A percentile compares a stretch with the other conserved stretches of the same genome.
phyloP scores from a whole-genome alignment of 2,329 filamentous ascomycete species.

The Trichoderma hamatum region DNA sequence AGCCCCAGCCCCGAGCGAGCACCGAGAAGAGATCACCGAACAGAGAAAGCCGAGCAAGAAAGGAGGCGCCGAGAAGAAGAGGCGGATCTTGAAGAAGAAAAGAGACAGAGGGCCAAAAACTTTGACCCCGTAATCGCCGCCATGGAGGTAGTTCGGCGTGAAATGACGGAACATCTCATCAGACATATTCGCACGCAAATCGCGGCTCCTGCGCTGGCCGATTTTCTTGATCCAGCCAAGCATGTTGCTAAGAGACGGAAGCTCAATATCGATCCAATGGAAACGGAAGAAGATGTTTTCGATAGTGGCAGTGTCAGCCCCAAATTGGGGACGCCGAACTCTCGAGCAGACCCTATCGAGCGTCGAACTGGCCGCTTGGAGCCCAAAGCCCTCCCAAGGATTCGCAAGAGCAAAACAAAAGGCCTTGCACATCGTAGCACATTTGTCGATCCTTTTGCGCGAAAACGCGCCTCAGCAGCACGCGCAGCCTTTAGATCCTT shows the following conservation, averaged over 20 bases:
- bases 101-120: slow-evolving; percentile 80
- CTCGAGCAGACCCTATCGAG: slow-evolving; percentile 63
- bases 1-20: slow-evolving; percentile 42
- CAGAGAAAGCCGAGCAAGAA: slow-evolving; percentile 67
- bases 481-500: slow-evolving; percentile 73
- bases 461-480: slow-evolving; percentile 60
- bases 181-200: slow-evolving; percentile 87
- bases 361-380: slow-evolving; percentile 60
- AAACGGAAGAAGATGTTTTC: slow-evolving; percentile 59
- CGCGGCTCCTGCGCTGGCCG: slow-evolving; percentile 76
- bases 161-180: slow-evolving; percentile 84
- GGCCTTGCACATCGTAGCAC: slow-evolving; percentile 59
- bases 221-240: slow-evolving; percentile 80
- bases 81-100: slow-evolving; percentile 85
- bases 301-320: slow-evolving; percentile 65
- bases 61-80: slow-evolving; percentile 72
- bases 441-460: slow-evolving; percentile 69
- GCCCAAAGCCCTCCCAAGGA: slow-evolving; percentile 68
- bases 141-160: slow-evolving; percentile 73
- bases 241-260: slow-evolving; percentile 79
- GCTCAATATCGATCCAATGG: slow-evolving; percentile 73
- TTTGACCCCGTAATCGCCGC: slow-evolving; percentile 90
- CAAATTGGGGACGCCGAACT: slow-evolving; percentile 66
- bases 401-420: slow-evolving; percentile 68
- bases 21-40: slow-evolving; percentile 37